Evolutionary conservation across 2,329 filamentous ascomycete genomes (phyloP), one percentile per base, ranked within the genome.

Genomic region (Xenoacremonium recifei): DNA sequence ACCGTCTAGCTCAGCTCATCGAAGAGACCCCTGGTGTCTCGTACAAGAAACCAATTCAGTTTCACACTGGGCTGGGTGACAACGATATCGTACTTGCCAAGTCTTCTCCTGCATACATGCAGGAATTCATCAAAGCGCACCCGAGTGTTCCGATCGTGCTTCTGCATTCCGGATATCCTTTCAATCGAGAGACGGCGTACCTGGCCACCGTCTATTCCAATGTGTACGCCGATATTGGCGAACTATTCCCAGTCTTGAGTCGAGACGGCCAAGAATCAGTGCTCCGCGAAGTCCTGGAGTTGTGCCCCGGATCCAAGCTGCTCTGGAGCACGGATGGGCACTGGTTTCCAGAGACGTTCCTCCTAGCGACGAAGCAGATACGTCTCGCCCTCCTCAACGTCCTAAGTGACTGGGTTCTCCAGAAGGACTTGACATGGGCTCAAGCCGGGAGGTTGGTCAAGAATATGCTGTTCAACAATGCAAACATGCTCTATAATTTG

Each of bases 1-100:
- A 85, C 40, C 70, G 75, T 21, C 75, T 82, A 0, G 80, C 88
- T 6, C 69, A 75, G 34, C 61, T 82, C 20, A 75, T 92, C 38
- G 63, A 69, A 7, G 65, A 72, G 27, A 64, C 68, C 21, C n/a
- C n/a, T n/a, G 62, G 60, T 15, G 61, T 60, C 3, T 64, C 65
- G 2, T 53, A 63, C 43, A 78, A 77, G 42, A 93, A 92, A 59
- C 87, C 88, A 0, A 70, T 95, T 11, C 89, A 95, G 57, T 86
- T 95, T 50, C 89, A 95, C 56, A 93, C 87, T 0, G 88, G 88
- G 0, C 72, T 93, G 0, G 88, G 89, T 1, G 89, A 93, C 57
- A 87, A 84, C 51, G 88, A 93, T 54, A 85, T 93, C 37, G 77
- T 73, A 4, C 69, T 95, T 19, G 68, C 79, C 3, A 77, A 76